A percentile compares a stretch with the other conserved stretches of the same genome.
Conservation (phyloP, 768 basidiomycete species). For the Amanita exitialis region DNA sequence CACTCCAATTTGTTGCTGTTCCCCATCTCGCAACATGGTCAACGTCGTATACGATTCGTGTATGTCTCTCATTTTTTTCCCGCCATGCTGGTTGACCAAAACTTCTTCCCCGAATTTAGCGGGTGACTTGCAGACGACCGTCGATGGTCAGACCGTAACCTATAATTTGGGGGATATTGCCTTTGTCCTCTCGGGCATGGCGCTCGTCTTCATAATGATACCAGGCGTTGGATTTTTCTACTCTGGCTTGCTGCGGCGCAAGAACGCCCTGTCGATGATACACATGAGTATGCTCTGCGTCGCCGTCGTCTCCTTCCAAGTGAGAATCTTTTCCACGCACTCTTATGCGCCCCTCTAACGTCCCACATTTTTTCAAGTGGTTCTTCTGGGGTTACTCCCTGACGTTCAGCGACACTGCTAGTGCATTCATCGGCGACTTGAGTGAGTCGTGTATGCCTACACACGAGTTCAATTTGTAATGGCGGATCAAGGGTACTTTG, state of each 20-base stretch:
- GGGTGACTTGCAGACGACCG: conserved; percentile 23
- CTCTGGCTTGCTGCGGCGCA: conserved; percentile 82
- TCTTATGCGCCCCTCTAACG: background rate
- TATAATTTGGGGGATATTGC: conserved; percentile 43
- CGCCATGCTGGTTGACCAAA: background rate
- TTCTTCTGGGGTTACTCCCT: conserved; percentile 97
- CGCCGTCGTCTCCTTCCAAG: conserved; percentile 80
- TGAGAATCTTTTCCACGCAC: conserved; percentile 20
- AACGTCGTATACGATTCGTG: conserved; percentile 2
- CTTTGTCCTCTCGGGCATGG: conserved; percentile 60
- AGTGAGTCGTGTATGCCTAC: conserved; percentile 30
- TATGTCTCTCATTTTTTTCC: background rate
- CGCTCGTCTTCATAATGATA: conserved; percentile 81
- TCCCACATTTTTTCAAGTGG: conserved; percentile 50
- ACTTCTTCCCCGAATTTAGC: conserved; percentile 19
- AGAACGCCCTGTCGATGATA: conserved; percentile 90
- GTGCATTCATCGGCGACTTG: conserved; percentile 77
- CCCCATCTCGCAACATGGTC: background rate
- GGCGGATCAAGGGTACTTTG: conserved; percentile 60
- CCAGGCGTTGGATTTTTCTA: conserved; percentile 85
- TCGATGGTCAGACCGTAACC: conserved; percentile 19
- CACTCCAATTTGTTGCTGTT: background rate
- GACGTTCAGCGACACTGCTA: conserved; percentile 74
- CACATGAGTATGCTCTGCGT: conserved; percentile 69
- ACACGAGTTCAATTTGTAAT: conserved; percentile 1